These are phyloP conservation scores for Chalaropsis thielavioides DNA, from an alignment of 2,329 filamentous ascomycete genomes.

Conservation along the genomic window DNA sequence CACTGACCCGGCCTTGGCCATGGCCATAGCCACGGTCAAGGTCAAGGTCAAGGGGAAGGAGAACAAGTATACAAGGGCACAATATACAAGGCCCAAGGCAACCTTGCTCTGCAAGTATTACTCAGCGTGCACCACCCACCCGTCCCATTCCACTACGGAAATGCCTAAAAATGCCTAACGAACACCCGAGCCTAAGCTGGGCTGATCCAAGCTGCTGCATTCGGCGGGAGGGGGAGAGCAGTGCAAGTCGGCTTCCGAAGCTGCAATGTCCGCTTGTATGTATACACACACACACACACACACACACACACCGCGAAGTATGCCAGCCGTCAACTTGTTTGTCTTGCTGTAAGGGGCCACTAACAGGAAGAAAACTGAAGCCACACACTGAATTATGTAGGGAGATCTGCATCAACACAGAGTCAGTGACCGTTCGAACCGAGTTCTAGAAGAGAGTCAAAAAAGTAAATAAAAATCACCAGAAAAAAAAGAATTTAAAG, in stretches of 20 bases:
- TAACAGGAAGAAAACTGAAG: neutral
- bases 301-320: too few species aligned
- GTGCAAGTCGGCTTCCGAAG: too few species aligned
- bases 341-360: neutral
- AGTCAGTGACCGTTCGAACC: neutral
- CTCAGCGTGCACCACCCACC: neutral
- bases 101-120: neutral
- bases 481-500: neutral
- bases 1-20: too few species aligned
- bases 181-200: neutral
- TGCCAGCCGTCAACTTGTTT: neutral
- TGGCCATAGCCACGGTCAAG: neutral
- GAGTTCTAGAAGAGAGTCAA: neutral
- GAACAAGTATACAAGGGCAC: too few species aligned
- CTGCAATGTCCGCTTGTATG: too few species aligned
- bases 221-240: too few species aligned
- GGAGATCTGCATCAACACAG: neutral
- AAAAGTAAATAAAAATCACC: neutral
- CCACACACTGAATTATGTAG: neutral
- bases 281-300: too few species aligned
- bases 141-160: neutral
- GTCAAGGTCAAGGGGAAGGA: neutral
- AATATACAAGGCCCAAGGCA: neutral
- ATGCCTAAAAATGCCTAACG: slow-evolving; percentile 1
- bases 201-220: neutral